Conservation (phyloP, 2,329 filamentous ascomycete species). For the Albophoma yamanashiensis region DNA sequence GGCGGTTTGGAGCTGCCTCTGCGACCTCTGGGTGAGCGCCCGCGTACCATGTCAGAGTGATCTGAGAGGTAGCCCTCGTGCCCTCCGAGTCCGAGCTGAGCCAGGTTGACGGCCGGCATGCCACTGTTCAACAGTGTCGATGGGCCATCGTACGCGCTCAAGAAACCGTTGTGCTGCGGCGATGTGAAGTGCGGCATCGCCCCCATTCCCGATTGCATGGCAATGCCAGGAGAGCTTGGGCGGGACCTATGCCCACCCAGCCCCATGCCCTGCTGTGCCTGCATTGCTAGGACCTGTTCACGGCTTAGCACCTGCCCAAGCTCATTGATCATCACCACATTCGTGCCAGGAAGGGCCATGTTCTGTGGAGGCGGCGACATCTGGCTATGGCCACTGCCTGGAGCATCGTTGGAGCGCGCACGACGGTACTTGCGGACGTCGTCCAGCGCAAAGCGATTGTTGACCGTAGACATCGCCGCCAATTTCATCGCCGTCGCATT, state of each 20-base stretch:
- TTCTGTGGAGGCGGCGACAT: conserved; percentile 57
- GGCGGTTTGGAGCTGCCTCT: conserved; percentile 94
- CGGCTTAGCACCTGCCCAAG: conserved; percentile 77
- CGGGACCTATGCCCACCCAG: conserved; percentile 67
- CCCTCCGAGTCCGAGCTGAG: conserved; percentile 57
- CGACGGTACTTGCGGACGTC: conserved; percentile 95
- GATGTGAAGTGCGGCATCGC: conserved; percentile 65
- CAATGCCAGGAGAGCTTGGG: conserved; percentile 79
- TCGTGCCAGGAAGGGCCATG: conserved; percentile 56
- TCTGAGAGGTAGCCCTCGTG: conserved; percentile 88
- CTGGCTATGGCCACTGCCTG: conserved; percentile 48
- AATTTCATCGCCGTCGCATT: conserved; percentile 99
- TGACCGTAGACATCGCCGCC: conserved; percentile 91
- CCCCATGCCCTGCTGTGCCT: conserved; percentile 54
- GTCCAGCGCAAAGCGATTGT: conserved; percentile 93
- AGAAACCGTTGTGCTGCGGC: conserved; percentile 88
- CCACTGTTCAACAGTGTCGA: conserved; percentile 61
- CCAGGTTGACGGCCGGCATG: conserved; percentile 60
- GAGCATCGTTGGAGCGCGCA: conserved; percentile 76
- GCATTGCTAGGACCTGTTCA: conserved; percentile 75
- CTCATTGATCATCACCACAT: conserved; percentile 90
- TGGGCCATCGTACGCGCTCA: conserved; percentile 73
- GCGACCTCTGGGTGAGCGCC: conserved; percentile 83
- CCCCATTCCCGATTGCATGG: conserved; percentile 59
- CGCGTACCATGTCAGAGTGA: conserved; percentile 82